phyloP scores from a whole-genome alignment of 129 eudicot species.

The Sambucus nigra region DNA sequence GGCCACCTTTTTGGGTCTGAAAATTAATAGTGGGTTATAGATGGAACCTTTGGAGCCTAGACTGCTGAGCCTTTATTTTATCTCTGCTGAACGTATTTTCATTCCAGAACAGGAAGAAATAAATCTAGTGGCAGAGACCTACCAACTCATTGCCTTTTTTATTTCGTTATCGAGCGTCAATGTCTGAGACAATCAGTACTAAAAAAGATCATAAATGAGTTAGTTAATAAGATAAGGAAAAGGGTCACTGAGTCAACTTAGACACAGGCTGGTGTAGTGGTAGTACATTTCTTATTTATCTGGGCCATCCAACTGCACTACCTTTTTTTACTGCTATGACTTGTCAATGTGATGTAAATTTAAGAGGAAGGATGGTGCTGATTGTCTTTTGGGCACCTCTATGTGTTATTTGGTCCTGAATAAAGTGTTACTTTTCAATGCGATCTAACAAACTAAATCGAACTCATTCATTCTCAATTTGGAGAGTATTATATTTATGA shows the following conservation, averaged over 20 bases:
- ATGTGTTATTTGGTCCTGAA: too few species aligned
- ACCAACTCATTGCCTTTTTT: neutral
- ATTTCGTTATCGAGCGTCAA: constrained; percentile 5
- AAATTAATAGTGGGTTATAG: constrained; percentile 7
- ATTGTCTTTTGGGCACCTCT: too few species aligned
- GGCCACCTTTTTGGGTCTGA: constrained; percentile 15
- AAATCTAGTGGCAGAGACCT: constrained; percentile 22
- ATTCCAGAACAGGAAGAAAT: constrained; percentile 35
- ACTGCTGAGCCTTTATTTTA: constrained; percentile 33
- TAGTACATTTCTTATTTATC: neutral
- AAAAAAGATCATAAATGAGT: constrained; percentile 4
- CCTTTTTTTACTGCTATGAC: too few species aligned
- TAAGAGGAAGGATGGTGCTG: too few species aligned
- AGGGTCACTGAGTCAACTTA: constrained; percentile 6
- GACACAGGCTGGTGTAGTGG: neutral
- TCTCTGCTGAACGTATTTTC: constrained; percentile 13
- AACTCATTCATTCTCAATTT: too few species aligned
- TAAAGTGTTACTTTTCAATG: too few species aligned
- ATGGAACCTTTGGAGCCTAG: constrained; percentile 36
- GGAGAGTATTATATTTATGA: too few species aligned
- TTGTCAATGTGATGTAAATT: too few species aligned
- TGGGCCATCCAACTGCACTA: too few species aligned
- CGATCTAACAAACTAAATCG: too few species aligned
- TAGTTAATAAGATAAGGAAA: neutral
- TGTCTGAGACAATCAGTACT: constrained; percentile 15